phyloP scores from a whole-genome alignment of 164 flowering plant genomes.

The Stephania yunnanensis region DNA sequence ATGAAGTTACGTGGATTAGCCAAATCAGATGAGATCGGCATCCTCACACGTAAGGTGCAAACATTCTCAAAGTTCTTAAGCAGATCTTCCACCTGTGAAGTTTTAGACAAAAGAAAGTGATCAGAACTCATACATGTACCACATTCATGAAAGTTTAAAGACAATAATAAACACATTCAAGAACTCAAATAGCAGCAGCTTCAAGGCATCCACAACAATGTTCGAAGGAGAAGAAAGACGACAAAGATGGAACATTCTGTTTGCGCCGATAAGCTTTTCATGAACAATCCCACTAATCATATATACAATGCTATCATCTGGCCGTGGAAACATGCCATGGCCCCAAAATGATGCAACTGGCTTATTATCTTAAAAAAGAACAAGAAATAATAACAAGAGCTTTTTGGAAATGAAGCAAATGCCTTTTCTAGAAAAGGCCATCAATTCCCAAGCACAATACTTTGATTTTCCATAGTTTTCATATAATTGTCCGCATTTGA shows the following conservation, averaged over 20 bases:
- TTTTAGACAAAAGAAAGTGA: neutral
- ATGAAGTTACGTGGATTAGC: slow-evolving; percentile 38
- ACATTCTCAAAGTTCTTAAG: slow-evolving; percentile 39
- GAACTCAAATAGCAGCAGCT: neutral
- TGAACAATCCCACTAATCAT: neutral
- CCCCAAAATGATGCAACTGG: neutral
- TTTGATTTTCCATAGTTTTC: neutral
- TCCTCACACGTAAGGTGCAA: slow-evolving; percentile 37
- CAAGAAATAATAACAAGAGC: too few species aligned
- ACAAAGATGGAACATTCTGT: neutral
- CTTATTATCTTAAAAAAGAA: too few species aligned
- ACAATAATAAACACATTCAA: neutral
- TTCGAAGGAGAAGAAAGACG: neutral
- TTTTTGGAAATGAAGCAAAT: too few species aligned
- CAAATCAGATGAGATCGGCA: slow-evolving; percentile 42
- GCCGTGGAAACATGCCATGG: neutral
- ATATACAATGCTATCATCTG: neutral
- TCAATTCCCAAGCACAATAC: too few species aligned
- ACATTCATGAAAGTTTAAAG: neutral
- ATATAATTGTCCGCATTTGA: too few species aligned
- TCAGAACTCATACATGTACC: neutral
- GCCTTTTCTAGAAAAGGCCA: too few species aligned
- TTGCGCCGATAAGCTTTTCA: neutral
- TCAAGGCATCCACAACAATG: neutral
- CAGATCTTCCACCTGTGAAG: slow-evolving; percentile 36